A percentile compares a stretch with the other conserved stretches of the same genome.
Evolutionary conservation across 148 eudicot species (phyloP).

Genomic region (Amaranthus palmeri): DNA sequence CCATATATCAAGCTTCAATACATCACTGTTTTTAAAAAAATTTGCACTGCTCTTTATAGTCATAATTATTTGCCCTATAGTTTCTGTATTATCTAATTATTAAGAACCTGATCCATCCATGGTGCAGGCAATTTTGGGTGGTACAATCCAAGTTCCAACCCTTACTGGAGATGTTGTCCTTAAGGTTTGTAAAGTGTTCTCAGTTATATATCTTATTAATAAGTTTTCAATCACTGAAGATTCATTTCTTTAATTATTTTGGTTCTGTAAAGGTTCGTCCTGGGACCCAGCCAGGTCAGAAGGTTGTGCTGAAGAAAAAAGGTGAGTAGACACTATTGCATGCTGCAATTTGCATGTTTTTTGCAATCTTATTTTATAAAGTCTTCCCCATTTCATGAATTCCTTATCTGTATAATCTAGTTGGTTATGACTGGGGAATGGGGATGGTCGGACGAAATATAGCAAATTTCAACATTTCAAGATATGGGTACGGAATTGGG

Average conservation of each 20-base stretch:
- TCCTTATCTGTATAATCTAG: background rate
- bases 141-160: conserved; percentile 93
- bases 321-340: conserved; percentile 41
- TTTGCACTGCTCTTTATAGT: background rate
- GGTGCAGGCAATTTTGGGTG: conserved; percentile 90
- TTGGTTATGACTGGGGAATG: background rate
- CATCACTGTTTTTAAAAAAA: background rate
- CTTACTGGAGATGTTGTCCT: conserved; percentile 86
- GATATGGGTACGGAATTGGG: too few relatives aligned
- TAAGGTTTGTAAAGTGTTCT: conserved; percentile 46
- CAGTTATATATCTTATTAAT: background rate
- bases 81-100: conserved; percentile 3
- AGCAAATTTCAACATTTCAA: too few relatives aligned
- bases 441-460: too few relatives aligned
- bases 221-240: background rate
- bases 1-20: background rate
- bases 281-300: conserved; percentile 97
- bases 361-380: background rate
- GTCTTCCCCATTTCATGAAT: background rate
- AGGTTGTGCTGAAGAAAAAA: conserved; percentile 87
- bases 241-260: background rate
- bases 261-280: conserved; percentile 65
- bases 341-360: background rate
- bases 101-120: conserved; percentile 12
- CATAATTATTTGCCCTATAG: background rate